Evolutionary conservation across 306 rosid genomes (phyloP).

Genomic region (Cucurbita argyrosperma): DNA sequence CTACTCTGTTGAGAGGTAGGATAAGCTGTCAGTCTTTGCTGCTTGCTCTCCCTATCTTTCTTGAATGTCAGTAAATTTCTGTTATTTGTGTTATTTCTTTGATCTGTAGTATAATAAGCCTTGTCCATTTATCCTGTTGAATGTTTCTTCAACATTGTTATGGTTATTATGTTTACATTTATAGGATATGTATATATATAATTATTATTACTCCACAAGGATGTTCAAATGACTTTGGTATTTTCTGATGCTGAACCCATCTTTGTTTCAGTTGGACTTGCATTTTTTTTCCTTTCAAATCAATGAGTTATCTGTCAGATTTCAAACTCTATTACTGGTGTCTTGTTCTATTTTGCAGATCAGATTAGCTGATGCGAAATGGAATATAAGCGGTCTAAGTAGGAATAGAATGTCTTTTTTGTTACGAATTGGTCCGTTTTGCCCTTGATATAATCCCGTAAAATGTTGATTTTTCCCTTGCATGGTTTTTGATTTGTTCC

Average conservation of each 20-base stretch:
- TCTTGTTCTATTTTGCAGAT: background rate
- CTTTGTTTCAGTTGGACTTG: background rate
- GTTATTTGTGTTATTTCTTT: conserved; percentile 28
- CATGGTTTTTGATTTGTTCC: background rate
- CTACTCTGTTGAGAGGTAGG: conserved; percentile 81
- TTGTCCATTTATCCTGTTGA: conserved; percentile 4
- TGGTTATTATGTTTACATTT: background rate
- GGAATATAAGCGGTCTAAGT: background rate
- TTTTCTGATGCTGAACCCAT: background rate
- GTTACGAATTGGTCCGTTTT: background rate
- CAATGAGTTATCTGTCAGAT: background rate
- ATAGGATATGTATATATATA: background rate
- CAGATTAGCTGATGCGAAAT: background rate
- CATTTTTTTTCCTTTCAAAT: background rate
- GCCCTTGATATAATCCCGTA: background rate
- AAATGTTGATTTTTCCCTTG: background rate
- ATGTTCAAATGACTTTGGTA: background rate
- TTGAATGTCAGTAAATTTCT: conserved; percentile 58
- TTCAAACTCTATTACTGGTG: background rate
- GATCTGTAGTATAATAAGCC: conserved; percentile 2
- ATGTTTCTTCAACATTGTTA: background rate
- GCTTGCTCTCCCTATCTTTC: conserved; percentile 54
- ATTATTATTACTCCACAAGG: background rate
- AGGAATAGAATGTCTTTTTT: background rate
- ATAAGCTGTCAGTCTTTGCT: conserved; percentile 72